A percentile compares a stretch with the other conserved stretches of the same genome.
Conservation (phyloP, 306 rosid species). For the Aeschynomene evenia region DNA sequence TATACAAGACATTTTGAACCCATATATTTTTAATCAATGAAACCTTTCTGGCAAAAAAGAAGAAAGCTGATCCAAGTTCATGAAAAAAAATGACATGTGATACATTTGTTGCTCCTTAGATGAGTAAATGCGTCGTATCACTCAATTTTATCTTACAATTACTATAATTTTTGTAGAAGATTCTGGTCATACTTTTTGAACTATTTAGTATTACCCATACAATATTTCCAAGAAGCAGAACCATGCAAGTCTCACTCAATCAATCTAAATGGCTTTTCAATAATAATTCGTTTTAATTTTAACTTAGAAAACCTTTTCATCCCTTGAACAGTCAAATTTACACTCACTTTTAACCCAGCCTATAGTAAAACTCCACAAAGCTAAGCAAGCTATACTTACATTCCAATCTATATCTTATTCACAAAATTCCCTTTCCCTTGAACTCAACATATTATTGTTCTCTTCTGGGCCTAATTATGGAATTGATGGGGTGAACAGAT, state of each 20-base stretch:
- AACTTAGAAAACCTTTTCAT: not conserved
- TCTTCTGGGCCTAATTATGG: not conserved
- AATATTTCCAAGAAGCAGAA: not conserved
- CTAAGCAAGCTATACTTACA: not conserved
- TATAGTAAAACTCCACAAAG: not conserved
- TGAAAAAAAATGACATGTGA: too few species aligned
- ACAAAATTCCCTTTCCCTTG: not conserved
- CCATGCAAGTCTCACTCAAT: slow-evolving; percentile 20
- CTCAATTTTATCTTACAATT: too few species aligned
- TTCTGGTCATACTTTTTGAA: too few species aligned
- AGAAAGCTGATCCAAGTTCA: too few species aligned
- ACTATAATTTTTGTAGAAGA: too few species aligned
- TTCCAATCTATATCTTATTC: not conserved
- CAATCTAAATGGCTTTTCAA: not conserved
- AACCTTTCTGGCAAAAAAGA: too few species aligned
- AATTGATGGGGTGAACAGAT: not conserved
- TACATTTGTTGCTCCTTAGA: too few species aligned
- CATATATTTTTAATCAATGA: too few species aligned
- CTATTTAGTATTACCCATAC: too few species aligned
- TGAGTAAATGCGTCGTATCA: too few species aligned
- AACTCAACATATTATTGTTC: not conserved
- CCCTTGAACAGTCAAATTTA: not conserved
- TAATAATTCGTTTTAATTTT: slow-evolving; percentile 12
- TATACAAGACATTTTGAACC: too few species aligned
- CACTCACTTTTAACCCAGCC: not conserved